phyloP scores from a whole-genome alignment of 148 eudicot genomes.

The Rhododendron molle region DNA sequence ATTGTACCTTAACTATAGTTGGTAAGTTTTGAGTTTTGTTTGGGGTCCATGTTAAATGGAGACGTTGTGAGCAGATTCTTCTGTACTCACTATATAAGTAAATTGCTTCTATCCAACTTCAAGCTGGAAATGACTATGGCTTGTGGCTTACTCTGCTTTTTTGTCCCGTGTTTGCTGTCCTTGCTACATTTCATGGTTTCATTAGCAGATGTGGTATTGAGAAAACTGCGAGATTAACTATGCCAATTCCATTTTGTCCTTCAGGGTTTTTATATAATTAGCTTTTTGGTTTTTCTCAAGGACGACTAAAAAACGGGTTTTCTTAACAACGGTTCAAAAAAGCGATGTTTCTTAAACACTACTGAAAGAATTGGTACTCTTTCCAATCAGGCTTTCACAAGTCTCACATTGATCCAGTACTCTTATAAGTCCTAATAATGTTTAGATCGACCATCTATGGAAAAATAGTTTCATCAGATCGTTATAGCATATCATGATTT shows the following conservation, averaged over 20 bases:
- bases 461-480: too few species aligned
- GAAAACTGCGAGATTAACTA: slow-evolving; percentile 3
- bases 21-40: not conserved
- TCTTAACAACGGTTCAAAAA: too few species aligned
- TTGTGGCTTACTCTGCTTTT: not conserved
- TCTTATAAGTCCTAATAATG: too few species aligned
- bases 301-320: too few species aligned
- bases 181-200: slow-evolving; percentile 4
- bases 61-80: not conserved
- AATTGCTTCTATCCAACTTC: not conserved
- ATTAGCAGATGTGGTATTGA: slow-evolving; percentile 8
- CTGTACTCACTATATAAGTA: not conserved
- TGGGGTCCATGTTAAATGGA: not conserved
- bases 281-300: too few species aligned
- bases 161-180: not conserved
- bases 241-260: slow-evolving; percentile 2
- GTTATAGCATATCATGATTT: too few species aligned
- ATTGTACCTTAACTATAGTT: not conserved
- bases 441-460: too few species aligned
- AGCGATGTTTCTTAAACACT: too few species aligned
- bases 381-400: too few species aligned
- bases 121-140: not conserved
- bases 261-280: too few species aligned
- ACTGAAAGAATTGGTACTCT: too few species aligned
- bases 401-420: too few species aligned